These are phyloP conservation scores for Melampsora allii-populina DNA, from an alignment of 1,284 basidiomycete species.

Conservation along the genomic window DNA sequence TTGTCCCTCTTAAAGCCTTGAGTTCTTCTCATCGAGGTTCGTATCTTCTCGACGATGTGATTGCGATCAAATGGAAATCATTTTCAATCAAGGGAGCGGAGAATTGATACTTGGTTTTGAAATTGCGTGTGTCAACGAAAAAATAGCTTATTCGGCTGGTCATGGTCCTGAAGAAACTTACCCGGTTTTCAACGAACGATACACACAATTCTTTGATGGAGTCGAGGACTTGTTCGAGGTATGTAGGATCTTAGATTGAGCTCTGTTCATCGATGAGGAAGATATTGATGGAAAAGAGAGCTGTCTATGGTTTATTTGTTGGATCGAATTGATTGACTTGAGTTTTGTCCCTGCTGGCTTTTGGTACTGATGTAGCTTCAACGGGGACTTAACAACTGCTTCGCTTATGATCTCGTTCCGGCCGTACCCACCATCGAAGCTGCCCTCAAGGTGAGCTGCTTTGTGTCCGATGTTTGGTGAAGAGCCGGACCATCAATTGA, in stretches of 20 bases:
- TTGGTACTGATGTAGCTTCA: slow-evolving; percentile 59
- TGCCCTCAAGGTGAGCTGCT: slow-evolving; percentile 19
- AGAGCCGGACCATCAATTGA: too few relatives aligned
- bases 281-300: too few relatives aligned
- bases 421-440: slow-evolving; percentile 54
- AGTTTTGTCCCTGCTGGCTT: not conserved
- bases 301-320: too few relatives aligned
- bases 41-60: not conserved
- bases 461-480: too few relatives aligned
- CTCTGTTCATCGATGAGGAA: too few relatives aligned
- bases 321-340: too few relatives aligned
- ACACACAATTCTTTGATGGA: slow-evolving; percentile 85
- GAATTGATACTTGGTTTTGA: not conserved
- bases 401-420: slow-evolving; percentile 96
- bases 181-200: slow-evolving; percentile 89
- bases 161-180: slow-evolving; percentile 74
- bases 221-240: slow-evolving; percentile 91
- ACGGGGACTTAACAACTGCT: slow-evolving; percentile 98
- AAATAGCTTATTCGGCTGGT: slow-evolving; percentile 27
- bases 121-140: not conserved
- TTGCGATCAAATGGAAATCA: not conserved
- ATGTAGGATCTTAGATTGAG: slow-evolving; percentile 26
- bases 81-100: not conserved
- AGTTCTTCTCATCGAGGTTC: not conserved
- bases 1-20: not conserved